A percentile compares a stretch with the other conserved stretches of the same genome.
Conservation (phyloP, 208 protist species). For the Leishmania braziliensis region DNA sequence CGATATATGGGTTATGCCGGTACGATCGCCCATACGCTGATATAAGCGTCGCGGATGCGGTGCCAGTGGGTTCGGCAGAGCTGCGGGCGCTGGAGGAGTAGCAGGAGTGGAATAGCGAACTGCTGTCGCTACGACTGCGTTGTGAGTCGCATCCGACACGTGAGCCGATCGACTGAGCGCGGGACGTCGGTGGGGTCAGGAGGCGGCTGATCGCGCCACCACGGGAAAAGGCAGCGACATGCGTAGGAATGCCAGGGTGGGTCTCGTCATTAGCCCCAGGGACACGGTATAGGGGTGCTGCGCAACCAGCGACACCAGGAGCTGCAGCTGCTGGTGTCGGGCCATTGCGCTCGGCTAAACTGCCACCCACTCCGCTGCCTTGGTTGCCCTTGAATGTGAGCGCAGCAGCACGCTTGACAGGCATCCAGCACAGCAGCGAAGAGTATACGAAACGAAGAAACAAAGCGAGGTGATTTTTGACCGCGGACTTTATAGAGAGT, state of each 20-base stretch:
- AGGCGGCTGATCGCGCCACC: neutral
- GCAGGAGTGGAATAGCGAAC: constrained; percentile 4
- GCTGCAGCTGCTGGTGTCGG: neutral
- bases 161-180: neutral
- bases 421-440: constrained; percentile 1
- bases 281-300: neutral
- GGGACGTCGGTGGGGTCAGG: neutral
- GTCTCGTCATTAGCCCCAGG: neutral
- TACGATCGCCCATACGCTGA: constrained; percentile 8
- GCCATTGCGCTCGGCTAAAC: neutral
- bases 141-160: neutral
- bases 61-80: neutral
- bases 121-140: constrained; percentile 16
- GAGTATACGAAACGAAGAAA: neutral
- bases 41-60: neutral
- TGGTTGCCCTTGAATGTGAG: neutral
- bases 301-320: neutral
- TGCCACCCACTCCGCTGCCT: neutral
- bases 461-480: neutral
- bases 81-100: constrained; percentile 3
- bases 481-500: neutral
- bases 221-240: neutral
- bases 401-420: neutral
- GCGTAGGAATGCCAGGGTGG: neutral
- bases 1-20: constrained; percentile 31